These are phyloP conservation scores for Torulaspora microellipsoides DNA, from an alignment of 805 yeast genomes.

Conservation along the genomic window DNA sequence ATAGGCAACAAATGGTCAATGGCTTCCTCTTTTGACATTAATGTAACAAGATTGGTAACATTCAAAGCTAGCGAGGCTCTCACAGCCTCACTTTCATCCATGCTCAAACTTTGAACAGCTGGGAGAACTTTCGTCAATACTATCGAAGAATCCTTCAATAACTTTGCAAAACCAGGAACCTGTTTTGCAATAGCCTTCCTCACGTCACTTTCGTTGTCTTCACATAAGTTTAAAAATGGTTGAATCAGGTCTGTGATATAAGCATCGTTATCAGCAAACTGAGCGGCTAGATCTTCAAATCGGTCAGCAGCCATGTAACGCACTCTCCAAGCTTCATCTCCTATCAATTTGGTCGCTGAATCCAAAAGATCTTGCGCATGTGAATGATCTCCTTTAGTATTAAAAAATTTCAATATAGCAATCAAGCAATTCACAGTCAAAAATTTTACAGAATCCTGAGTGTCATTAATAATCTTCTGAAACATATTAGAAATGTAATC, in stretches of 20 bases:
- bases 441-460: conserved; percentile 92
- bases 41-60: conserved; percentile 80
- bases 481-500: conserved; percentile 79
- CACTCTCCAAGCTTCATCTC: conserved; percentile 96
- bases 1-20: conserved; percentile 80
- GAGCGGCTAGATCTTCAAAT: conserved; percentile 66
- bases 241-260: conserved; percentile 48
- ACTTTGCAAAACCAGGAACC: conserved; percentile 65
- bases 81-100: conserved; percentile 89
- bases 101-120: conserved; percentile 72
- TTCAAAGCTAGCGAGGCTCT: conserved; percentile 89
- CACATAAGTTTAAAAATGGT: conserved; percentile 71
- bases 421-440: conserved; percentile 83
- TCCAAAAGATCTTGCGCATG: conserved; percentile 60
- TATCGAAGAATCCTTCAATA: conserved; percentile 44
- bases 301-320: conserved; percentile 97
- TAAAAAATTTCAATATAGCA: conserved; percentile 69
- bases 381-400: conserved; percentile 49
- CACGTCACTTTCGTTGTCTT: conserved; percentile 94
- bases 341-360: conserved; percentile 64
- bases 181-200: conserved; percentile 92
- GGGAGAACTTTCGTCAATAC: conserved; percentile 74
- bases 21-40: conserved; percentile 79
- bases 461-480: conserved; percentile 69
- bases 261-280: conserved; percentile 52